A percentile compares a stretch with the other conserved stretches of the same genome.
Evolutionary conservation across 441 rosid species (phyloP).

Genomic region (Euphorbia schlechtendalii): DNA sequence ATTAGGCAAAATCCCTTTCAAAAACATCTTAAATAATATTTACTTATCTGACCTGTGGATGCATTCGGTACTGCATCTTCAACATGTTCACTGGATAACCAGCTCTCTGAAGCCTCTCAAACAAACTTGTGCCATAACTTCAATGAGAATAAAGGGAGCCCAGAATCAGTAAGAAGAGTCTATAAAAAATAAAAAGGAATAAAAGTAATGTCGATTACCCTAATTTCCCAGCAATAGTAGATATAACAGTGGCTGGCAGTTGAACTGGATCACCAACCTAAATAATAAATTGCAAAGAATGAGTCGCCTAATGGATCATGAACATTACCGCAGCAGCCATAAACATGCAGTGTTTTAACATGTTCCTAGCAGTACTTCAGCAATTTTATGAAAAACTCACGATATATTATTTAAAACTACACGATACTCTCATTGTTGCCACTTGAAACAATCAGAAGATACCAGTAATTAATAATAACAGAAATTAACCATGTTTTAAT

Average conservation of each 20-base stretch:
- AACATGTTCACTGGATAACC: conserved; percentile 95
- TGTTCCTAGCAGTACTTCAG: neutral
- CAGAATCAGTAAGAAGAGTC: neutral
- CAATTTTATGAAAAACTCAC: conserved; percentile 1
- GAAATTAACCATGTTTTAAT: neutral
- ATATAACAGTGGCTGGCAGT: conserved; percentile 95
- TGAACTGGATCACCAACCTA: conserved; percentile 97
- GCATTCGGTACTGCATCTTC: conserved; percentile 93
- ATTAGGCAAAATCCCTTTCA: neutral
- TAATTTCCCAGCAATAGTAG: conserved; percentile 58
- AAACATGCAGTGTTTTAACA: neutral
- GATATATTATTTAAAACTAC: neutral
- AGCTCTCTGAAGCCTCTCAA: conserved; percentile 90
- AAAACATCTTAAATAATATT: neutral
- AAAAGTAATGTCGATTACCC: conserved; percentile 42
- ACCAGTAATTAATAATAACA: neutral
- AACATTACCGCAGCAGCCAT: neutral
- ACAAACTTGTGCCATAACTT: conserved; percentile 87
- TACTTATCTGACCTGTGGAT: conserved; percentile 68
- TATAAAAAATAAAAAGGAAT: neutral
- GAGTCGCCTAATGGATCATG: conserved; percentile 12
- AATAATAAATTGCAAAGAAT: conserved; percentile 13
- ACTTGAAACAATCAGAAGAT: neutral
- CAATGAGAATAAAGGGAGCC: conserved; percentile 16
- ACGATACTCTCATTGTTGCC: neutral